Evolutionary conservation across 352 stramenopile genomes (phyloP), one percentile per base, ranked within the genome.

Genomic region (Phytophthora sp.): DNA sequence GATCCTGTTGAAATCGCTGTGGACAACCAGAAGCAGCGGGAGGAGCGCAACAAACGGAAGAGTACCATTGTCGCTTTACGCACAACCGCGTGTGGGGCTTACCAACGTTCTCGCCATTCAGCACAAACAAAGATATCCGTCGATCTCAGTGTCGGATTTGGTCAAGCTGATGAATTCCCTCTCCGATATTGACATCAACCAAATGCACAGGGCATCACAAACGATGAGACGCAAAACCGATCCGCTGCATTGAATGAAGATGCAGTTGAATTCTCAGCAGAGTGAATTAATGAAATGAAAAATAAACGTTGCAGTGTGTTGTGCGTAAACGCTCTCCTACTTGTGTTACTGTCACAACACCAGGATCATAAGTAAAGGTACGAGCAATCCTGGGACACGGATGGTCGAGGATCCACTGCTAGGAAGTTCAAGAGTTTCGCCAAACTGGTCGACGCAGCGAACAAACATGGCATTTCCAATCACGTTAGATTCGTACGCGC

Each of bases 121-220:
- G 24, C n/a, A 20, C 15, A 44, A 35, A 6, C 4, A 35, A 52
- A 51, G 52, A 30, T 60, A 60, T 18, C 52, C 38, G 20, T 60
- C 52, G 15, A 60, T 60, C 52, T 60, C 52, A 27, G 20, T 60
- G 38, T 43, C 38, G 28, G 38, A 60, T 15, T 28, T 60, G 20
- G 21, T 60, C 8, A 38, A 15, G 17, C 26, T 51, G 20, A 38
- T 60, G 12, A 52, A 52, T 27, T 37, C 43, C 3, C 24, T 52
- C 26, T 60, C 52, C 11, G 52, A 60, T 17, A 6, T 38, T 4
- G 43, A 27, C 17, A 27, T 26, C 3, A 50, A 21, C 4, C 20
- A 45, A 10, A 8, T 46, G 13, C 12, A 39, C 26, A 28, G 34
- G 42, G 35, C 35, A 23, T 37, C 50, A 18, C 27, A 48, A 51